A percentile compares a stretch with the other conserved stretches of the same genome.
Evolutionary conservation across 306 rosid species (phyloP).

Genomic region (Boehmeria nivea): DNA sequence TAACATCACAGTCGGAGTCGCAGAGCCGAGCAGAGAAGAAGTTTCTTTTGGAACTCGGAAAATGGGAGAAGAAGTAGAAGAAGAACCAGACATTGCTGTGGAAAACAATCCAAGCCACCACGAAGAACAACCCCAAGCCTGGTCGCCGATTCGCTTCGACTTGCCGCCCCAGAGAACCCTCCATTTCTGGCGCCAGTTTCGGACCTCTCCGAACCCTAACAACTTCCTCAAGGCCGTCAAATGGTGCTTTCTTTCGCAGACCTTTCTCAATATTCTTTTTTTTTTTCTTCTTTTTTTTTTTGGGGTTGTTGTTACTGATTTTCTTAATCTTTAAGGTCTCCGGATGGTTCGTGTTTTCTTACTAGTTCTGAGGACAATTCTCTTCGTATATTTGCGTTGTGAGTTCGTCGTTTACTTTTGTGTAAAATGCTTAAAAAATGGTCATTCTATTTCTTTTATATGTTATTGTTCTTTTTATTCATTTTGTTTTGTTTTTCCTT

Average conservation of each 20-base stretch:
- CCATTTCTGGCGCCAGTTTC: slow-evolving; percentile 75
- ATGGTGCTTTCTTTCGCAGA: slow-evolving; percentile 39
- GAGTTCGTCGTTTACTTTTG: slow-evolving; percentile 19
- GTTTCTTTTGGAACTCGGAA: too few relatives aligned
- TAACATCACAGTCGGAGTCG: too few relatives aligned
- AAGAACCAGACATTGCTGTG: background rate
- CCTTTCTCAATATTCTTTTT: background rate
- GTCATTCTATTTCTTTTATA: too few relatives aligned
- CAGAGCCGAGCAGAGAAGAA: too few relatives aligned
- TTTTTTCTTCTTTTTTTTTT: background rate
- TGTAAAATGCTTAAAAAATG: too few relatives aligned
- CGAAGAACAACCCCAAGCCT: slow-evolving; percentile 12
- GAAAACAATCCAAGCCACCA: background rate
- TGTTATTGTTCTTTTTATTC: too few relatives aligned
- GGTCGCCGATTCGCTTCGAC: slow-evolving; percentile 56
- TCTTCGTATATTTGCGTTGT: slow-evolving; percentile 66
- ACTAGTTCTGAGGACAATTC: slow-evolving; percentile 76
- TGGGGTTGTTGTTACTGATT: background rate
- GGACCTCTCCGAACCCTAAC: slow-evolving; percentile 61
- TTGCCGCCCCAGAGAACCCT: slow-evolving; percentile 56
- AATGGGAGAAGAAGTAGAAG: background rate
- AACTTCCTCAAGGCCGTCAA: slow-evolving; percentile 78
- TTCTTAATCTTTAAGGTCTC: slow-evolving; percentile 50
- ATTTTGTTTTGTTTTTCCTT: too few relatives aligned
- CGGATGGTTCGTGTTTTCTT: slow-evolving; percentile 85